phyloP scores from a whole-genome alignment of 2,329 filamentous ascomycete genomes.

The Periconia digitata region DNA sequence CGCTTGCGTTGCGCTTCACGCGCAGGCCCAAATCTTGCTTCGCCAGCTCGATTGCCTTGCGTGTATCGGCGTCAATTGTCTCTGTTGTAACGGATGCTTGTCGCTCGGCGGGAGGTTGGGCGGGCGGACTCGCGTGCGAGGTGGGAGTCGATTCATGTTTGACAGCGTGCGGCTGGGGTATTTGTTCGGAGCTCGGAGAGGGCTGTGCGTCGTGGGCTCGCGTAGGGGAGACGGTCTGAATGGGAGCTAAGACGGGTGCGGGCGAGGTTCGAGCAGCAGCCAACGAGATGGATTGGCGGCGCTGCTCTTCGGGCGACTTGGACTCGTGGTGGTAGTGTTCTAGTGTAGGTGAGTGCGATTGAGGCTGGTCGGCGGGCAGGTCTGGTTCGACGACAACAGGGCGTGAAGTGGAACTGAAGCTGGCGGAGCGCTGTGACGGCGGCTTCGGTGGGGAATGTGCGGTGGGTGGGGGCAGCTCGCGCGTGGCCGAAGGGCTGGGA shows the following conservation, averaged over 20 bases:
- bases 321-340: slow-evolving; percentile 52
- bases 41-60: slow-evolving; percentile 47
- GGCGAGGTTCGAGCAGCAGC: slow-evolving; percentile 29
- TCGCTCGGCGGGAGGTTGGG: slow-evolving; percentile 18
- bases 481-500: slow-evolving; percentile 7
- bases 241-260: slow-evolving; percentile 44
- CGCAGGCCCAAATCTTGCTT: slow-evolving; percentile 50
- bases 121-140: slow-evolving; percentile 40
- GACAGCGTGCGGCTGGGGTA: slow-evolving; percentile 25
- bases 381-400: slow-evolving; percentile 37
- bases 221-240: slow-evolving; percentile 38
- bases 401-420: slow-evolving; percentile 30
- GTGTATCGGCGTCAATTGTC: slow-evolving; percentile 41
- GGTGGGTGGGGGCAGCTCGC: slow-evolving; percentile 36
- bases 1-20: slow-evolving; percentile 34
- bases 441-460: slow-evolving; percentile 29
- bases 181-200: slow-evolving; percentile 23
- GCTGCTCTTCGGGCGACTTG: slow-evolving; percentile 47
- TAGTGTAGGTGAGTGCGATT: slow-evolving; percentile 47
- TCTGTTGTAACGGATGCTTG: slow-evolving; percentile 23
- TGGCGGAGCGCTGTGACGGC: slow-evolving; percentile 31
- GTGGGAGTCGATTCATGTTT: slow-evolving; percentile 46
- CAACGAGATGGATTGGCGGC: slow-evolving; percentile 37
- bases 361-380: slow-evolving; percentile 37
- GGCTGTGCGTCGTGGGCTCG: slow-evolving; percentile 19